Evolutionary conservation across 2,329 filamentous ascomycete species (phyloP).

Genomic region (Achaetomium macrosporum): DNA sequence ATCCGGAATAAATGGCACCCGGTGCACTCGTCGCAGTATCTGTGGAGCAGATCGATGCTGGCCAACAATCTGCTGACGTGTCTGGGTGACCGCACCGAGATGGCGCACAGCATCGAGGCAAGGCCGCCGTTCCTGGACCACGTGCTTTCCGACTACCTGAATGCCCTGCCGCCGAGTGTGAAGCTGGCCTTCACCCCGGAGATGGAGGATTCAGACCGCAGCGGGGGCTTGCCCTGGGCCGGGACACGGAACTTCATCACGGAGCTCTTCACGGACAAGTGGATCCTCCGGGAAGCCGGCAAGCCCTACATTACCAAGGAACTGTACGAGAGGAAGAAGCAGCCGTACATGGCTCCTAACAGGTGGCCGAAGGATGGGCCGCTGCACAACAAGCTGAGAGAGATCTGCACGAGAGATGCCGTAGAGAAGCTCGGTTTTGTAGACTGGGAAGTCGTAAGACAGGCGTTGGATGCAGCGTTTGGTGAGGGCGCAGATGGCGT

Average conservation of each 20-base stretch:
- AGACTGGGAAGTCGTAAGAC: conserved; percentile 32
- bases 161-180: conserved; percentile 28
- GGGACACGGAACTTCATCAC: neutral
- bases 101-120: conserved; percentile 34
- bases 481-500: conserved; percentile 29
- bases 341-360: conserved; percentile 43
- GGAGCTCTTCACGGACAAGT: conserved; percentile 39
- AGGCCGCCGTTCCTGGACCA: conserved; percentile 34
- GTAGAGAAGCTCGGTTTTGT: conserved; percentile 37
- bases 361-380: conserved; percentile 38
- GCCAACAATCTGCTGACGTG: conserved; percentile 28
- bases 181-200: conserved; percentile 23
- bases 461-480: conserved; percentile 32
- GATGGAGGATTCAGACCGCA: neutral
- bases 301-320: conserved; percentile 47
- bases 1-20: conserved; percentile 28
- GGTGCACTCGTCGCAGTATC: conserved; percentile 27
- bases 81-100: conserved; percentile 32
- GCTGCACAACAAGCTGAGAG: conserved; percentile 32
- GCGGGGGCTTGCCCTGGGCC: conserved; percentile 3
- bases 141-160: conserved; percentile 29
- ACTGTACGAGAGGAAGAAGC: conserved; percentile 36
- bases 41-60: conserved; percentile 24
- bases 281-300: conserved; percentile 45
- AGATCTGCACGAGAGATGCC: conserved; percentile 32